Conservation (phyloP, 768 basidiomycete genomes). For the Exidia glandulosa region DNA sequence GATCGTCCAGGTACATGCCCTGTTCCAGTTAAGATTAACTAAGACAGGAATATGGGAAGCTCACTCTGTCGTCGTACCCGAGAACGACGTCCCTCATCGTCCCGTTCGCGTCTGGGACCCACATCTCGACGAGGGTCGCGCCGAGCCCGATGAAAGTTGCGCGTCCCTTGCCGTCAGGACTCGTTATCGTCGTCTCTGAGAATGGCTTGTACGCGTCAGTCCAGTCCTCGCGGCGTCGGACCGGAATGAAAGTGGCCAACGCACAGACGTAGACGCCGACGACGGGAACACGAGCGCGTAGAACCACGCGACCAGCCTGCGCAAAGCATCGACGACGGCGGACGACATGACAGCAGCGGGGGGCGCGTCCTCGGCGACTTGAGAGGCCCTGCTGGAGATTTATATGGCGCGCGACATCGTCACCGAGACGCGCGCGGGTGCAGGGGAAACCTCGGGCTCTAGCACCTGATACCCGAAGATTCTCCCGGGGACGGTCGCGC, state of each 20-base stretch:
- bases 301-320: background rate
- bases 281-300: background rate
- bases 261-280: background rate
- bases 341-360: background rate
- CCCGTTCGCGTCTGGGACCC: conserved; percentile 42
- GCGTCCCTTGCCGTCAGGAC: conserved; percentile 42
- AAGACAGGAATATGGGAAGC: conserved; percentile 4
- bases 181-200: conserved; percentile 33
- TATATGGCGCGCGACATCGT: no score
- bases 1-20: background rate
- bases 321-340: background rate
- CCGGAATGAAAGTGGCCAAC: background rate
- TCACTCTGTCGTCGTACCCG: conserved; percentile 39
- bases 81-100: conserved; percentile 40
- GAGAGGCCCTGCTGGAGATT: background rate
- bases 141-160: conserved; percentile 50
- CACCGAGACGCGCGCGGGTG: no score
- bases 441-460: background rate
- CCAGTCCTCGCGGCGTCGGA: background rate
- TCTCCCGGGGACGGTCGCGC: background rate
- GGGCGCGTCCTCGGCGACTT: background rate
- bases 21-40: background rate
- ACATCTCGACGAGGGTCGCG: conserved; percentile 43
- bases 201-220: conserved; percentile 27
- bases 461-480: background rate